These are phyloP conservation scores for Theobroma grandiflorum DNA, from an alignment of 441 rosid species.

Conservation along the genomic window DNA sequence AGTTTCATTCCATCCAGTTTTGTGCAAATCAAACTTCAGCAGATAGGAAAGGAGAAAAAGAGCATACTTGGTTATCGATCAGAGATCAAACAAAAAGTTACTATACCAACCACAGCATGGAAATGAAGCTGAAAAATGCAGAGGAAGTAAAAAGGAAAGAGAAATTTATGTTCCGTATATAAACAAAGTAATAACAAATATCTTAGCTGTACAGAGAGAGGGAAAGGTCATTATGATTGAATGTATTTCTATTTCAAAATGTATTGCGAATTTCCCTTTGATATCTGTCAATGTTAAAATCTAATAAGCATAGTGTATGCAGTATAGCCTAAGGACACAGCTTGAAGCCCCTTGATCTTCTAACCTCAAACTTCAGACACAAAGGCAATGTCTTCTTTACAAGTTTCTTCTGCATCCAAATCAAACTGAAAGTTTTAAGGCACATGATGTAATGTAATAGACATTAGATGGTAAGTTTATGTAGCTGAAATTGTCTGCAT, in stretches of 20 bases:
- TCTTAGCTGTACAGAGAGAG: not conserved
- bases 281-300: not conserved
- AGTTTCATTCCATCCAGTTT: too few species aligned
- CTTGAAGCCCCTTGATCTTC: not conserved
- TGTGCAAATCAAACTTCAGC: too few species aligned
- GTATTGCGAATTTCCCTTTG: not conserved
- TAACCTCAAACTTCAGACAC: not conserved
- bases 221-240: not conserved
- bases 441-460: not conserved
- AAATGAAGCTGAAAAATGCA: too few species aligned
- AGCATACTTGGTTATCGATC: too few species aligned
- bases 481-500: not conserved
- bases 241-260: not conserved
- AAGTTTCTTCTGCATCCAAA: constrained; percentile 4
- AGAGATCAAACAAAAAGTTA: too few species aligned
- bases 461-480: not conserved
- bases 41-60: too few species aligned
- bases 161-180: too few species aligned
- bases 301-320: not conserved
- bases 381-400: not conserved
- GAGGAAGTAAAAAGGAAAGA: too few species aligned
- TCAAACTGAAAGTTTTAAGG: not conserved
- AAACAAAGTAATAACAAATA: not conserved
- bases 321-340: not conserved
- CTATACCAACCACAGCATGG: too few species aligned